Conservation (phyloP, 2,329 filamentous ascomycete genomes). For the Exophiala spinifera region DNA sequence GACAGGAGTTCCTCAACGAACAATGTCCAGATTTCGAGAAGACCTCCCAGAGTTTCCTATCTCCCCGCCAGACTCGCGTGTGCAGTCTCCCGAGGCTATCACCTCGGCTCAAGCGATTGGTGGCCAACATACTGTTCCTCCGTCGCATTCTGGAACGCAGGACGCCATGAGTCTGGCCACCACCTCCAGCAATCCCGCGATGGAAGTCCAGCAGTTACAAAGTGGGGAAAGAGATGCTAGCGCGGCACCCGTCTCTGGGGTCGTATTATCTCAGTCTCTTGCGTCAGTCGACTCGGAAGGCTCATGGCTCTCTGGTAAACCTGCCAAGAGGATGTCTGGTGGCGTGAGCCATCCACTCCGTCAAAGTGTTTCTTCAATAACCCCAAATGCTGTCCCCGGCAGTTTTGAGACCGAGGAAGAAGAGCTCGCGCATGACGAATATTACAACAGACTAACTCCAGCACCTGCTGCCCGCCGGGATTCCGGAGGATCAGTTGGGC, state of each 20-base stretch:
- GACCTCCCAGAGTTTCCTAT: conserved; percentile 82
- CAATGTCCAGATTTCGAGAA: conserved; percentile 87
- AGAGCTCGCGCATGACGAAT: conserved; percentile 72
- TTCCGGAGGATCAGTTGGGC: conserved; percentile 30
- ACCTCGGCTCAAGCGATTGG: conserved; percentile 16
- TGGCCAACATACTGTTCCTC: conserved; percentile 2
- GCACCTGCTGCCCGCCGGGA: conserved; percentile 44
- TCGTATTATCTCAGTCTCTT: conserved; percentile 70
- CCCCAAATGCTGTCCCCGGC: conserved; percentile 32
- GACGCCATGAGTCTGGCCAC: conserved; percentile 29
- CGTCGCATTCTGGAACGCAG: conserved; percentile 25
- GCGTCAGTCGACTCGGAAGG: conserved; percentile 94
- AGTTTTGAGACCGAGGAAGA: conserved; percentile 43
- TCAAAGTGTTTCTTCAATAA: conserved; percentile 45
- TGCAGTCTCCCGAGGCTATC: conserved; percentile 69
- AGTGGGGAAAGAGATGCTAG: conserved; percentile 18
- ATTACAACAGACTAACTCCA: conserved; percentile 58
- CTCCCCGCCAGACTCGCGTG: conserved; percentile 78
- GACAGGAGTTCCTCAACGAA: conserved; percentile 64
- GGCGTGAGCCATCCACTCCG: conserved; percentile 46
- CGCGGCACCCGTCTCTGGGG: conserved; percentile 7
- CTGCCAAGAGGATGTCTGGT: conserved; percentile 48
- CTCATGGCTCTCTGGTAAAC: conserved; percentile 86
- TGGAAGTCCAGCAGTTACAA: conserved; percentile 12
- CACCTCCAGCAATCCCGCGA: conserved; percentile 29